Evolutionary conservation across 1,139 yeast genomes (phyloP).

Genomic region (Ogataea hybrid): DNA sequence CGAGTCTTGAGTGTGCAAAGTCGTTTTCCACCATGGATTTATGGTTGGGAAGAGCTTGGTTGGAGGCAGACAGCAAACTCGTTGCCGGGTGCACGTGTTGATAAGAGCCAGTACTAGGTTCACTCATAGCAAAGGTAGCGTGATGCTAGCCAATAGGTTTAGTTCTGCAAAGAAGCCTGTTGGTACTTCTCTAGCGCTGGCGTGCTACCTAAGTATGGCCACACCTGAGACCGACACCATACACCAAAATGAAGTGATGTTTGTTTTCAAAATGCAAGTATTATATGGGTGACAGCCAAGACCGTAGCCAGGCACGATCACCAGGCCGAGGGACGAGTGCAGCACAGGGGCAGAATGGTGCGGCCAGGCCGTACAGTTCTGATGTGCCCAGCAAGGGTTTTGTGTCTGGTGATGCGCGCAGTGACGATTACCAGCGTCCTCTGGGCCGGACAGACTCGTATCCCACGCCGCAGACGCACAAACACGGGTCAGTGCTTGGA

Average conservation of each 20-base stretch:
- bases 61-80: slow-evolving; percentile 17
- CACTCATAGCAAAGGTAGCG: slow-evolving; percentile 17
- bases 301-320: too few relatives aligned
- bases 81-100: slow-evolving; percentile 17
- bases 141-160: slow-evolving; percentile 8
- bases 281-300: neutral
- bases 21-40: slow-evolving; percentile 16
- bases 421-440: neutral
- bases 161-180: slow-evolving; percentile 5
- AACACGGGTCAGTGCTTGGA: too few relatives aligned
- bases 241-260: neutral
- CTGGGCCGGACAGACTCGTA: neutral
- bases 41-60: slow-evolving; percentile 15
- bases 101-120: slow-evolving; percentile 14
- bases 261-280: neutral
- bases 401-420: neutral
- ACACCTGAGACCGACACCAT: slow-evolving; percentile 1
- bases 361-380: too few relatives aligned
- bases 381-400: too few relatives aligned
- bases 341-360: too few relatives aligned
- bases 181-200: slow-evolving; percentile 8
- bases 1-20: slow-evolving; percentile 14
- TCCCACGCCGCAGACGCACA: neutral
- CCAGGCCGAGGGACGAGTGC: too few relatives aligned
- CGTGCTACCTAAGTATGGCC: neutral